Base-by-base conservation (phyloP, 176 grass and related monocot species). In the Cenchrus purpureus region DNA sequence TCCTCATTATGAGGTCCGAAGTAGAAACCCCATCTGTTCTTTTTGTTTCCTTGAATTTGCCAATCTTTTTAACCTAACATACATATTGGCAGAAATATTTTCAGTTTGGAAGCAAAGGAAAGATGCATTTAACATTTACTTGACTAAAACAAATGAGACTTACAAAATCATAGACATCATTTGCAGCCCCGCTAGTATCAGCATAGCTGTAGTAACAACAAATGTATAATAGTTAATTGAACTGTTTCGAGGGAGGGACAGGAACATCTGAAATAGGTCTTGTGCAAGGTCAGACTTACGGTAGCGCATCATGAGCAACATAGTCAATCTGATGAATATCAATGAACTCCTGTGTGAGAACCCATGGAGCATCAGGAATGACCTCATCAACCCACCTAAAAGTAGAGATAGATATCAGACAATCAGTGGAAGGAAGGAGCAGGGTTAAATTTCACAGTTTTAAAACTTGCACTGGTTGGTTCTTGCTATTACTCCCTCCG, bases 11-110 rank as follows among this genome's bases (percentile, higher is more conserved):
- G 59, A 99, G 86, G 65, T 99, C 94, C 25, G 97, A 99, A 82
- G 97, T 99, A 43, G 97, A 99, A 82, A 99, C 88, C 0, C 97
- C 97, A 1, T 97, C 88, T 34, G 94, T 99, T 19, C 94, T 76
- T 78, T 94, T 99, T 63, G 97, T 99, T 86, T 99, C 97, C 82
- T 91, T 99, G 91, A 99, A 99, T 82, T 96, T 99, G 62, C 97
- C 97, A 17, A 96, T 89, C 53, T 93, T 93, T 44, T 99, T 99
- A 58, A 99, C 91, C 97, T 96, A 74, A 70, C 32, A 79, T 51
- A 79, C 5, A 81, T 6, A 76, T 9, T 10, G 44, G 82, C 56
- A 64, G 59, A 28, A 62, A 51, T 68, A 55, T 10, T 43, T 32
- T 75, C 66, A 78, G 45, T 77, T 20, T 55, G 66, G 57, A 65